Evolutionary conservation across 352 stramenopile genomes (phyloP).

Genomic region (Globisporangium abappressorium): DNA sequence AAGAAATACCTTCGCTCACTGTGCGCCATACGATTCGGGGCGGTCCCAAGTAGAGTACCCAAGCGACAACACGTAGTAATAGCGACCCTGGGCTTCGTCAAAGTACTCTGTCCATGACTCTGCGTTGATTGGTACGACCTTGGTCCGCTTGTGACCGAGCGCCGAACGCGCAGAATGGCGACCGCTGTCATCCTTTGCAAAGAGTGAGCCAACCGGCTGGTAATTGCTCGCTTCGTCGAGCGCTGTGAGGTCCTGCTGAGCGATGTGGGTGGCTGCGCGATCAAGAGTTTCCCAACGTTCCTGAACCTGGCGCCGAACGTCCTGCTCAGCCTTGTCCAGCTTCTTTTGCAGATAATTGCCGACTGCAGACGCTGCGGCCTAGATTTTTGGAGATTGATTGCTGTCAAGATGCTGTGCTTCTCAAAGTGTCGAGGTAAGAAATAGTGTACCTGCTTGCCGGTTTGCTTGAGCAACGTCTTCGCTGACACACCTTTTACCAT

Average conservation of each 20-base stretch:
- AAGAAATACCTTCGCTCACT: neutral
- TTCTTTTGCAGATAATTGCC: slow-evolving; percentile 45
- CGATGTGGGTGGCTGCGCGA: slow-evolving; percentile 15
- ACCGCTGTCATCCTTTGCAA: slow-evolving; percentile 5
- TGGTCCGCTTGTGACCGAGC: slow-evolving; percentile 12
- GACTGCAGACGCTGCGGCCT: slow-evolving; percentile 11
- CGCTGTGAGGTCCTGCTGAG: neutral
- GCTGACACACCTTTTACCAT: slow-evolving; percentile 37
- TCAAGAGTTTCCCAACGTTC: slow-evolving; percentile 38
- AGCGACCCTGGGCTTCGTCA: slow-evolving; percentile 18
- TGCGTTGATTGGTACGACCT: slow-evolving; percentile 21
- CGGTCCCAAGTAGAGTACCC: slow-evolving; percentile 28
- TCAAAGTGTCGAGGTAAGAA: neutral
- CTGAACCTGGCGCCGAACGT: slow-evolving; percentile 29
- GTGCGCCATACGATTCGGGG: slow-evolving; percentile 4
- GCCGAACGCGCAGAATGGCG: neutral
- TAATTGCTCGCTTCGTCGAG: slow-evolving; percentile 2
- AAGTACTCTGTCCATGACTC: slow-evolving; percentile 34
- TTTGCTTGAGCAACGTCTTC: slow-evolving; percentile 37
- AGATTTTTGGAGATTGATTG: neutral
- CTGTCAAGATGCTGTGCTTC: neutral
- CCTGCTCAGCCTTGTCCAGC: slow-evolving; percentile 30
- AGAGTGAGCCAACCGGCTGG: slow-evolving; percentile 7
- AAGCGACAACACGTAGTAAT: slow-evolving; percentile 34
- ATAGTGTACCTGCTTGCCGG: slow-evolving; percentile 29